phyloP scores from a whole-genome alignment of 129 eudicot species.

The Artemisia annua region DNA sequence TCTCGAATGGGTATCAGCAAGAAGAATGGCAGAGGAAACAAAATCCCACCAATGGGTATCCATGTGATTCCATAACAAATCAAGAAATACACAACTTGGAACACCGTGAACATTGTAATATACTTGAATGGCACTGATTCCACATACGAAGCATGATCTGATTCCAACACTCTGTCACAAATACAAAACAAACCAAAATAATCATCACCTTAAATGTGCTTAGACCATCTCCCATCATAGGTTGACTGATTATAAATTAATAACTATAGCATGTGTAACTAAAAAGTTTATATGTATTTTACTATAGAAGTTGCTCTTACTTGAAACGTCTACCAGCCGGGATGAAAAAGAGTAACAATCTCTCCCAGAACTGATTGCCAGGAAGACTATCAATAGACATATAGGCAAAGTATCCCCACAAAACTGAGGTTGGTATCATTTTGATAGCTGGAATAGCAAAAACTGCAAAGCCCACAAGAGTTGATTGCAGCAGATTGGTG shows the following conservation, averaged over 20 bases:
- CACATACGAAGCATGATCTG: conserved; percentile 58
- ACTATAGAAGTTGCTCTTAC: conserved; percentile 30
- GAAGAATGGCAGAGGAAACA: conserved; percentile 81
- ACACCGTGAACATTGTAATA: conserved; percentile 56
- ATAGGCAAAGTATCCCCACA: conserved; percentile 79
- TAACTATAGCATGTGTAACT: not conserved
- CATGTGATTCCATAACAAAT: conserved; percentile 84
- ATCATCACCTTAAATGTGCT: not conserved
- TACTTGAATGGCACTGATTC: conserved; percentile 67
- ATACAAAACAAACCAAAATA: conserved; percentile 15
- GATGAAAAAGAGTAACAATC: conserved; percentile 61
- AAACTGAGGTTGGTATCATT: conserved; percentile 69
- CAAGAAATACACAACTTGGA: conserved; percentile 69
- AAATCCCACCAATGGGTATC: conserved; percentile 89
- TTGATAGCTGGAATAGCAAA: conserved; percentile 61
- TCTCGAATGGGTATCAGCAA: conserved; percentile 64
- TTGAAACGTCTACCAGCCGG: conserved; percentile 61
- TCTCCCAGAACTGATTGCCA: conserved; percentile 81
- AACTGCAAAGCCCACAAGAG: conserved; percentile 55
- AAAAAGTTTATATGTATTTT: not conserved
- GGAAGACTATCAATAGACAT: conserved; percentile 83
- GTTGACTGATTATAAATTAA: not conserved
- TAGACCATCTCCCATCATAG: no score
- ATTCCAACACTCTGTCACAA: conserved; percentile 54
- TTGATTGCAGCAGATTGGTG: conserved; percentile 64